Conservation (phyloP, 345 rosid genomes). For the Sapria himalayana region DNA sequence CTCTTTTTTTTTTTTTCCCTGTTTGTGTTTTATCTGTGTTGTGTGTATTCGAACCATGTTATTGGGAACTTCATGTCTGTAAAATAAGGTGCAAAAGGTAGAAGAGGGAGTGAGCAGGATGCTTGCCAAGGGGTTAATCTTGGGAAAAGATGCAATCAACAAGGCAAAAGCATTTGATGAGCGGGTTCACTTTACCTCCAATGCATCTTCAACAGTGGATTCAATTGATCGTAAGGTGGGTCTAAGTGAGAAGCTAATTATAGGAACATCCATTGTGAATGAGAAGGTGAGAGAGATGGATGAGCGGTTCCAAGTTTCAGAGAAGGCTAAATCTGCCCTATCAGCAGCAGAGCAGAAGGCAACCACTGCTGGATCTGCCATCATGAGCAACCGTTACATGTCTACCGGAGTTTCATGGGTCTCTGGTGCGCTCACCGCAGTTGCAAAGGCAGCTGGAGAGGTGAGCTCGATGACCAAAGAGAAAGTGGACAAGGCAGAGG, state of each 20-base stretch:
- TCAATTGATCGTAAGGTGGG: slow-evolving; percentile 20
- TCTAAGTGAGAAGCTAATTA: slow-evolving; percentile 18
- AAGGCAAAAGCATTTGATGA: slow-evolving; percentile 30
- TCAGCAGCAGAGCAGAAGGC: slow-evolving; percentile 24
- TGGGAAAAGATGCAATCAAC: slow-evolving; percentile 32
- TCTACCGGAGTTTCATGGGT: slow-evolving; percentile 24
- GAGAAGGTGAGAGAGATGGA: slow-evolving; percentile 26
- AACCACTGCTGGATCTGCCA: slow-evolving; percentile 16
- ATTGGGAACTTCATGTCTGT: too few species aligned
- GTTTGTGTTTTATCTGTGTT: neutral
- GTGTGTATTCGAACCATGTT: too few species aligned
- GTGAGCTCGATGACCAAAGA: slow-evolving; percentile 19
- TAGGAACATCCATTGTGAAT: slow-evolving; percentile 17
- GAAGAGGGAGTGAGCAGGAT: slow-evolving; percentile 35
- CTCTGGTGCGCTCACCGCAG: slow-evolving; percentile 17
- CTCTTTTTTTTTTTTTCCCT: neutral
- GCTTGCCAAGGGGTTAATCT: slow-evolving; percentile 32
- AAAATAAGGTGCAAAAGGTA: slow-evolving; percentile 23
- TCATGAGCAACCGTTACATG: slow-evolving; percentile 20
- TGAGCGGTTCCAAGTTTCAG: slow-evolving; percentile 18
- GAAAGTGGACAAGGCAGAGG: slow-evolving; percentile 21
- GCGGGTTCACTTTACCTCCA: slow-evolving; percentile 18
- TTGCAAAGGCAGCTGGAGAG: slow-evolving; percentile 22
- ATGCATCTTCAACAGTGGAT: slow-evolving; percentile 25
- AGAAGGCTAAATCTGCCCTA: slow-evolving; percentile 18